Percentiles rank a stretch among this genome's conserved stretches.
Evolutionary conservation across 176 grass and related monocot genomes (phyloP).

Genomic region (Saccharum spontaneum): DNA sequence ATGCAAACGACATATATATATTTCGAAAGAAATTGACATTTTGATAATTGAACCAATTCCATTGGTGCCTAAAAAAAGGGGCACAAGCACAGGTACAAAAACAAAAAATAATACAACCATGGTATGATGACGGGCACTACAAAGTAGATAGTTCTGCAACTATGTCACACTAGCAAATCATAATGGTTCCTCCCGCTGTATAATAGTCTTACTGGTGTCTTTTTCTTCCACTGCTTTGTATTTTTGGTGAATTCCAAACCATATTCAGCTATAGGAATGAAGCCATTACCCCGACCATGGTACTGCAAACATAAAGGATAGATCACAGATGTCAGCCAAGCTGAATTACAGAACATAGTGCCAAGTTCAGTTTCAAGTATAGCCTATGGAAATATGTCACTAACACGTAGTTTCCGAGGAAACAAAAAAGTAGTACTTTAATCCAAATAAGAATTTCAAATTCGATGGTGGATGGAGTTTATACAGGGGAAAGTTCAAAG

Average conservation of each 20-base stretch:
- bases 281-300: slow-evolving; percentile 60
- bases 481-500: slow-evolving; percentile 1
- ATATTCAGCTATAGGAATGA: slow-evolving; percentile 92
- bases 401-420: neutral
- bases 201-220: slow-evolving; percentile 69
- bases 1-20: neutral
- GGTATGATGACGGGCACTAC: neutral
- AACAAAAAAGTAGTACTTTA: neutral
- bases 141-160: neutral
- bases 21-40: neutral
- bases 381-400: neutral
- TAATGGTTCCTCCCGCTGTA: slow-evolving; percentile 89
- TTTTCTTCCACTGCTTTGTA: slow-evolving; percentile 58
- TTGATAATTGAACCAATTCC: neutral
- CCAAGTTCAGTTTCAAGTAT: neutral
- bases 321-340: neutral
- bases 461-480: neutral
- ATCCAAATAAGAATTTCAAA: neutral
- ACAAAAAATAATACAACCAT: neutral
- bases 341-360: slow-evolving; percentile 3
- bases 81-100: neutral
- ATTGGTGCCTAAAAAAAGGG: neutral
- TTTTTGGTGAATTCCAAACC: slow-evolving; percentile 74
- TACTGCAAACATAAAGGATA: slow-evolving; percentile 53
- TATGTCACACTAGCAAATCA: slow-evolving; percentile 73